Conservation (phyloP, 2,329 filamentous ascomycete genomes). For the Epichloe glyceriae region DNA sequence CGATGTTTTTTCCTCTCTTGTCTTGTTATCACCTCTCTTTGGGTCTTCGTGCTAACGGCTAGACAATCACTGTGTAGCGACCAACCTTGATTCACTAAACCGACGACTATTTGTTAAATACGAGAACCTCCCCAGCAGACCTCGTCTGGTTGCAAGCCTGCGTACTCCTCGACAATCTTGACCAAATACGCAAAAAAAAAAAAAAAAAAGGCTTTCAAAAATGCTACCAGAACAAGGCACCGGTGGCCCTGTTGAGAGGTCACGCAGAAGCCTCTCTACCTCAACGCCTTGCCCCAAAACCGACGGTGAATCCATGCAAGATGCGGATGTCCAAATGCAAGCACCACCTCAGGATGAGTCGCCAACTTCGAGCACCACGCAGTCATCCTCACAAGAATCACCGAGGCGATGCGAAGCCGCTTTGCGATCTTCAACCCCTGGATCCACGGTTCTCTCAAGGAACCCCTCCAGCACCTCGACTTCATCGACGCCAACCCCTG, state of each 20-base stretch:
- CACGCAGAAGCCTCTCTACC: constrained; percentile 22
- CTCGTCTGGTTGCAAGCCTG: background rate
- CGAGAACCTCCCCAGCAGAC: background rate
- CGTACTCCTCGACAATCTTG: background rate
- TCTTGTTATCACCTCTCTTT: background rate
- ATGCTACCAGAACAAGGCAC: constrained; percentile 36
- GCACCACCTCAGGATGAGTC: constrained; percentile 22
- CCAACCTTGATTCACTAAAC: background rate
- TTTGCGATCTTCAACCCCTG: constrained; percentile 16
- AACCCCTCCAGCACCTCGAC: constrained; percentile 23
- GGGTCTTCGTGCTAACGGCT: background rate
- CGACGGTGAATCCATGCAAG: constrained; percentile 30
- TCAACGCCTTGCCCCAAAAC: constrained; percentile 30
- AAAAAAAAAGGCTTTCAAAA: background rate
- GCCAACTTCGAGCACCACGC: constrained; percentile 16
- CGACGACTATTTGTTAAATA: background rate
- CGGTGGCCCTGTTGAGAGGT: constrained; percentile 25
- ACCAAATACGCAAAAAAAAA: background rate
- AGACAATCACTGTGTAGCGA: background rate
- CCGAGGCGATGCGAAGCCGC: constrained; percentile 24
- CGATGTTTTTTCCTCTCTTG: background rate
- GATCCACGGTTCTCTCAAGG: constrained; percentile 20
- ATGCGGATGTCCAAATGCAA: constrained; percentile 26
- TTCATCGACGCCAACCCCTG: constrained; percentile 17
- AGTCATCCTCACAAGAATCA: constrained; percentile 25